Base-by-base conservation (phyloP, 768 basidiomycete genomes). In the Trametes sanguinea region DNA sequence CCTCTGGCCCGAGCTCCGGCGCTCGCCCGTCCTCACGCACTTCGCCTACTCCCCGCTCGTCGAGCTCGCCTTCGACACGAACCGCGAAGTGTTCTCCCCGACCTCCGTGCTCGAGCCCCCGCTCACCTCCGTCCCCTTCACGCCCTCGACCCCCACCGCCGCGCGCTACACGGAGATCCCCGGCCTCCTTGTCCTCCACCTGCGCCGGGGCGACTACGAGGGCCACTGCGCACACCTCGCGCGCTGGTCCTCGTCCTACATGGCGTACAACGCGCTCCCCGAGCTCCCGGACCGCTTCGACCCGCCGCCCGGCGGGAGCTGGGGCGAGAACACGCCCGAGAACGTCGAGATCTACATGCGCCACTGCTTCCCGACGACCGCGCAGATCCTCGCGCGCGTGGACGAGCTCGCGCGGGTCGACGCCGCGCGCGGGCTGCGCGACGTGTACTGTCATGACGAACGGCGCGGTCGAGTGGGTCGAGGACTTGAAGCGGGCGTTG, bases 371-470 rank as follows among this genome's bases (percentile, higher is more conserved):
- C 87, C 88, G 1, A 72, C 75, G 17, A 71, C 81, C 37, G 71
- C 74, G 32, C 77, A 84, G 57, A 82, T 89, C 51, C 78, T 79
- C 16, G 69, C 73, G 51, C 78, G 76, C 39, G 78, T 83, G 7
- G 71, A 68, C 60, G 69, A 65, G 48, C 69, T 71, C 62, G 65
- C 13, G 50, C 40, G 55, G 58, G 58, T 11, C 42, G 47, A 47
- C 37, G 67, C 54, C 17, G 69, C 57, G 54, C 22, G 40, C 43
- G 65, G 65, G n/a, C 67, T 87, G 39, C 77, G 76, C 62, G 75
- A 76, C 47, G 70, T 90, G 33, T 89, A 86, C 61, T n/a, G 70
- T 89, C 46, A 81, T 89, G 82, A 87, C 86, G 46, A 90, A 90
- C 63, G 88, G 79, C 6, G 75, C 80, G 44, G 63, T 60, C 16